Base-by-base conservation (phyloP, 139 green algal species). In the Chlorella sp. region DNA sequence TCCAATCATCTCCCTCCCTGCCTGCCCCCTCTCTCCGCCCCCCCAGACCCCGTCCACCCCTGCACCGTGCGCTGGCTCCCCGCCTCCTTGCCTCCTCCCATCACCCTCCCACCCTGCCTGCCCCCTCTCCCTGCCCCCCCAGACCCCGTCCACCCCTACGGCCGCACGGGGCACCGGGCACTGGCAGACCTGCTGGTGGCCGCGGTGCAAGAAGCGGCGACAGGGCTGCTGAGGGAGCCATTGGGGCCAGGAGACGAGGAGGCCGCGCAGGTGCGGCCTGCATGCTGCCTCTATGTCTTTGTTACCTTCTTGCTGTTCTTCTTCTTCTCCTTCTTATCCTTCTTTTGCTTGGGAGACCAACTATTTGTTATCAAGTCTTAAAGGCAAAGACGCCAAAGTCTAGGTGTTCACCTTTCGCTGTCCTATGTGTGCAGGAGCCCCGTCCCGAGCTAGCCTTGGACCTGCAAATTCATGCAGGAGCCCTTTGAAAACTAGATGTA, bases 61-160 rank as follows among this genome's bases (percentile, higher is more conserved):
- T 61, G 15, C 77, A 83, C 77, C 24, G 39, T 16, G 77, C 77
- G 32, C 39, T 83, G 39, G 39, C 77, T 68, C 60, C 60, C 14
- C 60, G 15, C 60, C 14, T 18, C 60, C 60, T 26, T 18, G 15
- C 60, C 14, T 18, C 71, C 71, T 30, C 71, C 12, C 71, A 4
- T 9, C 3, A 32, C n/a, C 73, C 4, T 24, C n/a, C 73, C 21
- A 11, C 11, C 71, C 18, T 39, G 11, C 32, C 21, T 77, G 26
- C 69, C 28, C 28, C 11, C 2, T 36, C 21, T n/a, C 73, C 22
- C n/a, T 22, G 37, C 34, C 11, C 34, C 34, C 75, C 1, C 75
- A 81, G 77, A 83, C 77, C n/a, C 77, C 14, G 61, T 83, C 18
- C 77, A 83, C 39, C 77, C 77, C 24, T 61, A n/a, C 39, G 77